Evolutionary conservation across 805 yeast genomes (phyloP).

Genomic region (Candida hispaniensis): DNA sequence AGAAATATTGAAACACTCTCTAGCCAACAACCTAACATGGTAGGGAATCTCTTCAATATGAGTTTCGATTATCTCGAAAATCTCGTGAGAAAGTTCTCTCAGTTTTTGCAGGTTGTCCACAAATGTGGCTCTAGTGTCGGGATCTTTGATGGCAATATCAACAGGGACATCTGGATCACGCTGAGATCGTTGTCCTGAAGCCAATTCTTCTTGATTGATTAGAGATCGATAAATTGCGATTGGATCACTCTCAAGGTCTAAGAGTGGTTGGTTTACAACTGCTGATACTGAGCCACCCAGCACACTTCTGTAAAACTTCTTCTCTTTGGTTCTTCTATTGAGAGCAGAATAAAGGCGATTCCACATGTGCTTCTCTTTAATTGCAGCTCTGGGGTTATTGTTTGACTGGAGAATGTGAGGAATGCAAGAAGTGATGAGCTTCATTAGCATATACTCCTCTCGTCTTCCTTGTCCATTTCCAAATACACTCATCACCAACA

Average conservation of each 20-base stretch:
- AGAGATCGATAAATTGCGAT: constrained; percentile 28
- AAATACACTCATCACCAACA: constrained; percentile 27
- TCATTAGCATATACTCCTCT: constrained; percentile 60
- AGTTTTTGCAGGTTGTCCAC: constrained; percentile 62
- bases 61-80: constrained; percentile 43
- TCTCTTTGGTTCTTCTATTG: constrained; percentile 31
- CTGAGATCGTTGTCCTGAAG: constrained; percentile 30
- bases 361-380: constrained; percentile 32
- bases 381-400: constrained; percentile 21
- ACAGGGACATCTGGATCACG: constrained; percentile 37
- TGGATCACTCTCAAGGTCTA: constrained; percentile 78
- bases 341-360: constrained; percentile 34
- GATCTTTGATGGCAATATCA: constrained; percentile 66
- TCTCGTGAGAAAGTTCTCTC: constrained; percentile 57
- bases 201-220: constrained; percentile 28
- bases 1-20: constrained; percentile 29
- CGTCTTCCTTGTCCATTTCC: constrained; percentile 39
- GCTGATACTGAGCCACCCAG: constrained; percentile 32
- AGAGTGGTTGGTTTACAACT: constrained; percentile 23
- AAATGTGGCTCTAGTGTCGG: constrained; percentile 58
- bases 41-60: constrained; percentile 41
- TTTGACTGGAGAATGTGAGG: constrained; percentile 22
- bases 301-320: constrained; percentile 27
- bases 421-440: constrained; percentile 38
- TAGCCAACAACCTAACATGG: constrained; percentile 47